Evolutionary conservation across 805 yeast species (phyloP), one percentile per base, ranked within the genome.

Genomic region (Candida awuae): DNA sequence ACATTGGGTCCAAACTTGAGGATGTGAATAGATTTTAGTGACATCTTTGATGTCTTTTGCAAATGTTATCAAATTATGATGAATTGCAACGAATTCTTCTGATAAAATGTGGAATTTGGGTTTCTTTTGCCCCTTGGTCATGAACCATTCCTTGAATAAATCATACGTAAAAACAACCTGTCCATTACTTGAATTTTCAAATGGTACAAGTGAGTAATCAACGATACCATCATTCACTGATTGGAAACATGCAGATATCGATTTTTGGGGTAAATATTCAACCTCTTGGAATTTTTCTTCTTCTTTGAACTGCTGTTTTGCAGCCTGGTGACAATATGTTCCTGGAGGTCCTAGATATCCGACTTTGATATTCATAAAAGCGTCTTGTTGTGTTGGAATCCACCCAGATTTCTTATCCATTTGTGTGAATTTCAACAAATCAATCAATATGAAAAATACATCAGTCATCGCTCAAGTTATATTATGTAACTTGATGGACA

Each of bases 1-100:
- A 35, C 84, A 80, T 56, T 90, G 98, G 8, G 96, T 94, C 98
- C 98, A 90, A 0, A 88, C 98, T 58, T 90, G 98, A 2, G 98
- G 97, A 60, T 90, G 98, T 3, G 96, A 84, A 62, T 84, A 84
- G 15, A 90, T 71, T 23, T 68, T 72, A 13, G 55, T 59, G 37
- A 87, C 70, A 12, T 67, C 56, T 1, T 56, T 46, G 3, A 80
- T 48, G 25, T 66, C 67, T 33, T 54, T 50, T 8, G 73, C 68
- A 46, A 57, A 63, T 4, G 79, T 61, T 44, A 79, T 64, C 28
- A 90, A 65, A 56, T 81, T 80, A 62, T 92, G 97, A 42, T 77
- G 80, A 43, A 90, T 84, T 1, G 81, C 58, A 2, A 90, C 97
- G 52, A 76, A 81, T 47, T 84, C 90, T 49, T 86, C 95, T 1